Evolutionary conservation across 306 rosid species (phyloP), one percentile per base, ranked within the genome.

Genomic region (Astragalus glycyphyllos): DNA sequence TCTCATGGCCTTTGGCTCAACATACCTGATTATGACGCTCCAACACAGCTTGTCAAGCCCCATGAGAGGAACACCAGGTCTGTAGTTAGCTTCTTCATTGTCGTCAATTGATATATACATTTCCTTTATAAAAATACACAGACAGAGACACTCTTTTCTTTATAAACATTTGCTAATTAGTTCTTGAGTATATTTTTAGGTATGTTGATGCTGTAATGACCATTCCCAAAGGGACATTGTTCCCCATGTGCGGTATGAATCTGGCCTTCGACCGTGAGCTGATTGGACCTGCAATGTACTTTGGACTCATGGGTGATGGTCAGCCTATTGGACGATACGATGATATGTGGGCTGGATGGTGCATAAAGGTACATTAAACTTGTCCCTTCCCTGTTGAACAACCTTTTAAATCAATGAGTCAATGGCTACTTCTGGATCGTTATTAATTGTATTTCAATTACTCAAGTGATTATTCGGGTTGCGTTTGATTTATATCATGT

Each of bases 321-420:
- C 97, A 91, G 74, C 97, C 96, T 17, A 89, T 91, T 67, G 96
- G 96, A 55, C 90, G 97, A 35, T 91, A 89, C 11, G 96, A 91
- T 20, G 97, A 91, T 56, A 91, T 91, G 97, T 91, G 97, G 97
- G 97, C 97, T 57, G 97, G 97, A 23, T 91, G 97, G 97, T 91
- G 97, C 71, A 66, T 87, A 14, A 91, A 91, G 97, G 97, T 91
- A 86, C 35, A 11, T 49, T 37, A 14, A 29, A 42, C 46, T 0
- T 31, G 15, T 41, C 58, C 58, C 9, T 65, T 62, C 12, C 50
- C n/a, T 72, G 7, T 63, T 37, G 29, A 16, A 55, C 60, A 53
- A 54, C 13, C 73, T 26, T n/a, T n/a, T n/a, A n/a, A n/a, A n/a
- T n/a, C n/a, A n/a, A n/a, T n/a, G n/a, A n/a, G 47, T 57, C 44